These are phyloP conservation scores for Dactylonectria macrodidyma DNA, from an alignment of 2,329 filamentous ascomycete species.

Conservation along the genomic window DNA sequence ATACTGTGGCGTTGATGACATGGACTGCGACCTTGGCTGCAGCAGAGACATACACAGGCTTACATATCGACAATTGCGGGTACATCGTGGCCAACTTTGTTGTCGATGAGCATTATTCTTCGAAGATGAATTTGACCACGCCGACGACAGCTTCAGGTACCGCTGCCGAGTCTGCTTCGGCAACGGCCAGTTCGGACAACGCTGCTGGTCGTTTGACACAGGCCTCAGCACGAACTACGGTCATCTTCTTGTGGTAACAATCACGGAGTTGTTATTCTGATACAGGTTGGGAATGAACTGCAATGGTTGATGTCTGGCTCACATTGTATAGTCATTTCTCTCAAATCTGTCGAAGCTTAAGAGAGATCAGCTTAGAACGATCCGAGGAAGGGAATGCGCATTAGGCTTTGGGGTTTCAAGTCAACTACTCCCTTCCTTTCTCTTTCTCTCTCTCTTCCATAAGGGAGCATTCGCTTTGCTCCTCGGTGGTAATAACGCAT, in stretches of 20 bases:
- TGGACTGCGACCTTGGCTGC: constrained; percentile 55
- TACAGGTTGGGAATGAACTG: background rate
- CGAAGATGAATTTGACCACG: background rate
- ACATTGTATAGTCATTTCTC: too few relatives aligned
- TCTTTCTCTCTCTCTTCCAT: too few relatives aligned
- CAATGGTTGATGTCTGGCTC: background rate
- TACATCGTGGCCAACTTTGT: background rate
- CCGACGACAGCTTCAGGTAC: background rate
- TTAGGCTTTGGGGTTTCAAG: background rate
- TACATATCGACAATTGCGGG: constrained; percentile 46
- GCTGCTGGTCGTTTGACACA: constrained; percentile 32
- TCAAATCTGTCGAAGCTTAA: too few relatives aligned
- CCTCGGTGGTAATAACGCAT: background rate
- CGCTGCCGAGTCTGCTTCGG: constrained; percentile 12
- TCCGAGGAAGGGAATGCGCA: too few relatives aligned
- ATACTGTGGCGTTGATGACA: constrained; percentile 59
- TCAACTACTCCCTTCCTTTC: background rate
- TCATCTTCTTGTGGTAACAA: background rate
- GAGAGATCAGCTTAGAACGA: too few relatives aligned
- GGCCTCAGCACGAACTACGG: background rate
- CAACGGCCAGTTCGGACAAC: constrained; percentile 29
- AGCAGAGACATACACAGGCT: constrained; percentile 48
- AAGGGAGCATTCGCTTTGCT: background rate
- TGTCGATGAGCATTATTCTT: background rate
- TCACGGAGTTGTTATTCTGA: background rate